Conservation (phyloP, 768 basidiomycete species). For the Lyophyllum semitale region DNA sequence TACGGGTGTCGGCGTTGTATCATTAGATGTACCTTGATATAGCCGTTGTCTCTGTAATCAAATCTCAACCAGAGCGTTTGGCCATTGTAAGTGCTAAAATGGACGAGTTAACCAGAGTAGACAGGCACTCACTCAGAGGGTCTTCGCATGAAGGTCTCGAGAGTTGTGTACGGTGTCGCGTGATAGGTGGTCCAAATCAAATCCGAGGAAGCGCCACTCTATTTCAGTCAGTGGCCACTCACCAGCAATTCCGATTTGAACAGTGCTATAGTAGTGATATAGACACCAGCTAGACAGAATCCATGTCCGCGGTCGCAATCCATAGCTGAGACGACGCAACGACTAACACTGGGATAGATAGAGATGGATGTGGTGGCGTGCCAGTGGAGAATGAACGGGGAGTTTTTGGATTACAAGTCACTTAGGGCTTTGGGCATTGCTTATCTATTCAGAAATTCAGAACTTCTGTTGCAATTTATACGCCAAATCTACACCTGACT, state of each 20-base stretch:
- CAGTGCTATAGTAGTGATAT: too few species aligned
- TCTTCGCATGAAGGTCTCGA: too few species aligned
- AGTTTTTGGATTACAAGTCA: background rate
- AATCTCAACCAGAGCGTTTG: too few species aligned
- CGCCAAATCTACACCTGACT: background rate
- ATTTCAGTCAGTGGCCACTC: background rate
- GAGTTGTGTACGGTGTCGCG: too few species aligned
- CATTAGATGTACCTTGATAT: background rate
- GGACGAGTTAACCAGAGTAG: background rate
- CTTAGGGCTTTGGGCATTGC: background rate
- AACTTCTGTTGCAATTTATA: background rate
- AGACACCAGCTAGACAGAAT: background rate
- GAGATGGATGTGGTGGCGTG: background rate
- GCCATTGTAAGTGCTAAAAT: too few species aligned
- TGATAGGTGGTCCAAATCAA: too few species aligned
- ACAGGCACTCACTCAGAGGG: too few species aligned
- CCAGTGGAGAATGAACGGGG: background rate
- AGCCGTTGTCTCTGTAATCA: background rate
- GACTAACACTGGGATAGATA: too few species aligned
- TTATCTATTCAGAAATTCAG: too few species aligned
- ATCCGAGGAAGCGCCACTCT: conserved; percentile 6
- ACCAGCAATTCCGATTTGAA: too few species aligned
- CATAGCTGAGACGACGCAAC: background rate
- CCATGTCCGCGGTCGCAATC: background rate
- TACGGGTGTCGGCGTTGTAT: background rate